Conservation (phyloP, 495 filamentous ascomycete genomes). For the Filosporella fistucella region DNA sequence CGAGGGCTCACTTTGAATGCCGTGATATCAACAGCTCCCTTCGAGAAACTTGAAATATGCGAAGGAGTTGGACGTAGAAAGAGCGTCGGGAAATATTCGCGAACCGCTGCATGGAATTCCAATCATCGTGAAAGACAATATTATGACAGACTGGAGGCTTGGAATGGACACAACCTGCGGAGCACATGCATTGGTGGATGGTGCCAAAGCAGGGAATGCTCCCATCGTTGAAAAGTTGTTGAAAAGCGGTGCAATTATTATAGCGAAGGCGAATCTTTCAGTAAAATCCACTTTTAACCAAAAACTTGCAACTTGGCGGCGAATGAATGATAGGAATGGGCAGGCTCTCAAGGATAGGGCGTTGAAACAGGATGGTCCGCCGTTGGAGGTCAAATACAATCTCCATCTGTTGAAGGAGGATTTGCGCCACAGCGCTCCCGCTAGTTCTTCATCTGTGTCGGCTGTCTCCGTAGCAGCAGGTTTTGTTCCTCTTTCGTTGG, state of each 20-base stretch:
- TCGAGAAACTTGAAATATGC: conserved; percentile 50
- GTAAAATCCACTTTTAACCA: too few relatives aligned
- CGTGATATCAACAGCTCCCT: conserved; percentile 58
- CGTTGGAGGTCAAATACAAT: conserved; percentile 15
- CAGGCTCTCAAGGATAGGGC: neutral
- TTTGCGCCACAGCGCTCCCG: conserved; percentile 28
- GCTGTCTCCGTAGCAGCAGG: conserved; percentile 41
- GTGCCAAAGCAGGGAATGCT: conserved; percentile 23
- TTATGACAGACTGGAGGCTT: neutral
- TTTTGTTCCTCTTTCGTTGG: conserved; percentile 38
- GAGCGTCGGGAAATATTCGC: conserved; percentile 45
- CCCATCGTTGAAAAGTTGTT: conserved; percentile 27
- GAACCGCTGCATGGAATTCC: conserved; percentile 68
- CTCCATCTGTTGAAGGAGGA: conserved; percentile 22
- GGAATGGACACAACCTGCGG: conserved; percentile 42
- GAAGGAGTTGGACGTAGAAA: conserved; percentile 49
- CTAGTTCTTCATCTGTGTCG: conserved; percentile 42
- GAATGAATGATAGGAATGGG: neutral
- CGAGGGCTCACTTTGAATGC: conserved; percentile 31
- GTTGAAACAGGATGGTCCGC: conserved; percentile 11
- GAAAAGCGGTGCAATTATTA: conserved; percentile 36
- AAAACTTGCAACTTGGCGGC: too few relatives aligned
- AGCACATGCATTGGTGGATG: conserved; percentile 22
- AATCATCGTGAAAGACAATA: conserved; percentile 57
- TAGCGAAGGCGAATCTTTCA: conserved; percentile 36